Base-by-base conservation (phyloP, 345 rosid species). In the Heritiera fomes region DNA sequence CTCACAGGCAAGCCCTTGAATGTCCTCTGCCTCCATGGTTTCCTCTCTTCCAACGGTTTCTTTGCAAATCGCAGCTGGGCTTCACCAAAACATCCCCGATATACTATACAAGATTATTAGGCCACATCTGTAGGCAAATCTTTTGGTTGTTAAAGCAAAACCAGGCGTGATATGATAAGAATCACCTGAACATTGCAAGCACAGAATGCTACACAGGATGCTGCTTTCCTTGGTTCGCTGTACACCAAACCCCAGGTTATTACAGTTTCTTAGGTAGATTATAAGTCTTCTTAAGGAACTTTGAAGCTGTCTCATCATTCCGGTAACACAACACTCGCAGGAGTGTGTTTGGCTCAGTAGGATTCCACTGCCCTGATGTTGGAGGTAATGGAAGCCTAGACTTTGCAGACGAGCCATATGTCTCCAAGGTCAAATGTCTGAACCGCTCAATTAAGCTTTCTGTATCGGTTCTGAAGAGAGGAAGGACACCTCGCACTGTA, bases 351-450 rank as follows among this genome's bases (percentile, higher is more conserved):
- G 99, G 92, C 38, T 96, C 98, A 9, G 90, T 87, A 20, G 94
- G 94, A 72, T 85, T 90, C 99, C 99, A 96, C 78, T 96, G 91
- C 66, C 98, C 95, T 32, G 97, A 87, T 46, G 98, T 94, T 53
- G 93, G 90, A 67, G 97, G 99, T 58, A 96, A 83, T n/a, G 99
- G 98, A 78, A 92, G 97, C 52, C 94, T 89, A 34, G 97, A 91
- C 82, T 83, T 91, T 8, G 93, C 93, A 50, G 97, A 87, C 53
- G 97, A 90, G 61, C 97, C 93, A 13, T 93, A 90, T 2, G 91
- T 76, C 81, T 94, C 99, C 18, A 94, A 75, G 0, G 95, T 92
- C 65, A 77, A 82, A n/a, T 87, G 91, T 73, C 88, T 91, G 83
- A 90, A 94, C 71, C 89, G 89, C 83, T 92, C 99, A n/a, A 96